phyloP scores from a whole-genome alignment of 106 monocot genomes.

The Dactylorhiza incarnata region DNA sequence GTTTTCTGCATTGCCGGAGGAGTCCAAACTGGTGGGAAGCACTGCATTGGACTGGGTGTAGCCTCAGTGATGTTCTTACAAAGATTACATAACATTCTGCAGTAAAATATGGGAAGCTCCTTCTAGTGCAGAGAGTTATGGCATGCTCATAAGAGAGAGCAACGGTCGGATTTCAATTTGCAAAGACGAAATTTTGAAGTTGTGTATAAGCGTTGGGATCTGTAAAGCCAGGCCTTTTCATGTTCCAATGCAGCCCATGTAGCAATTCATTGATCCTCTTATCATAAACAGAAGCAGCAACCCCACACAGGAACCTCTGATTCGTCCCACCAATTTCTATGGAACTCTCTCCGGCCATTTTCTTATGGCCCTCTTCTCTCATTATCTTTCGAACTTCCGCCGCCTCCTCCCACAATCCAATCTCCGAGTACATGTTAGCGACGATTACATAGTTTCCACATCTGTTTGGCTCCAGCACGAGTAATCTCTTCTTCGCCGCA shows the following conservation, averaged over 20 bases:
- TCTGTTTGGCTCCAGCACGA: slow-evolving; percentile 47
- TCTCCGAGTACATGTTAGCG: slow-evolving; percentile 68
- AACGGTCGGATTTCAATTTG: neutral
- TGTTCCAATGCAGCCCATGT: slow-evolving; percentile 36
- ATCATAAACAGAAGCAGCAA: slow-evolving; percentile 20
- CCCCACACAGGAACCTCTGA: slow-evolving; percentile 36
- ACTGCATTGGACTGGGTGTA: no score
- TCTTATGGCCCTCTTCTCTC: slow-evolving; percentile 66
- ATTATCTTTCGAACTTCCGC: slow-evolving; percentile 37
- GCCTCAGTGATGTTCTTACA: no score
- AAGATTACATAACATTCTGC: no score
- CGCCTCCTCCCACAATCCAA: slow-evolving; percentile 61
- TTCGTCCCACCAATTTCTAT: slow-evolving; percentile 33
- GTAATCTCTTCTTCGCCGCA: slow-evolving; percentile 25
- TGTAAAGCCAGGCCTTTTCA: slow-evolving; percentile 16
- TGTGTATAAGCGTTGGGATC: slow-evolving; percentile 1
- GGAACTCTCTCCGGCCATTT: slow-evolving; percentile 59
- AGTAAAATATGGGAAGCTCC: no score
- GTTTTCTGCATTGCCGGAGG: no score
- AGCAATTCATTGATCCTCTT: slow-evolving; percentile 15
- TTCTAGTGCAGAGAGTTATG: no score
- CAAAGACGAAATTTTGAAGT: neutral
- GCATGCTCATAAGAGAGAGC: no score
- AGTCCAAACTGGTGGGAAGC: no score
- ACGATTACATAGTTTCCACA: slow-evolving; percentile 67